A percentile compares a stretch with the other conserved stretches of the same genome.
phyloP scores from a whole-genome alignment of 495 filamentous ascomycete species.

The Lasiosphaeria miniovina region DNA sequence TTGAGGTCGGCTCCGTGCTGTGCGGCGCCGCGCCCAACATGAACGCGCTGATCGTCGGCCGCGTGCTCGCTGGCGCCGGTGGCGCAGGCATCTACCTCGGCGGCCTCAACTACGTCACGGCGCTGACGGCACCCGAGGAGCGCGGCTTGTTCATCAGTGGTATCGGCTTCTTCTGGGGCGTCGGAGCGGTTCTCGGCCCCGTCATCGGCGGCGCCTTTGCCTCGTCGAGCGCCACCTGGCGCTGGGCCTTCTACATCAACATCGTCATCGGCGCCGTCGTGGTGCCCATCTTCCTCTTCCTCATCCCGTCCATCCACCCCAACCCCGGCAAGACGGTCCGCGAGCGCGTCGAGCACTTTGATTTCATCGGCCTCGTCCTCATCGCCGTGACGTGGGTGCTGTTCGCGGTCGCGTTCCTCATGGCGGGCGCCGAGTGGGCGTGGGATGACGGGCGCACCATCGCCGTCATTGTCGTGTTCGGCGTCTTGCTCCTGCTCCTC shows the following conservation, averaged over 20 bases:
- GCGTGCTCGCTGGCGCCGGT: slow-evolving; percentile 55
- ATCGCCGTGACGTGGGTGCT: slow-evolving; percentile 41
- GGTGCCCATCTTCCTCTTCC: slow-evolving; percentile 55
- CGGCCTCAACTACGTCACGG: slow-evolving; percentile 47
- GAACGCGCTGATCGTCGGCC: slow-evolving; percentile 54
- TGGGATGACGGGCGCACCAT: slow-evolving; percentile 56
- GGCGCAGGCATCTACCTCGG: slow-evolving; percentile 41
- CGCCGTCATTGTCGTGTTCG: slow-evolving; percentile 49
- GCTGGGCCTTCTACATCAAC: slow-evolving; percentile 55
- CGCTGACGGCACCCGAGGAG: slow-evolving; percentile 41
- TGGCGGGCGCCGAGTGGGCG: slow-evolving; percentile 53
- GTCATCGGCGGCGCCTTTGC: slow-evolving; percentile 54
- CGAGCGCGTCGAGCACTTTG: slow-evolving; percentile 40
- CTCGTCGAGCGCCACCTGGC: slow-evolving; percentile 36
- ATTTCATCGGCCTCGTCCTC: slow-evolving; percentile 45
- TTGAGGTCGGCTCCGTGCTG: slow-evolving; percentile 51
- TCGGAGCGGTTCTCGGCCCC: slow-evolving; percentile 41
- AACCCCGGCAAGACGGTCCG: slow-evolving; percentile 33
- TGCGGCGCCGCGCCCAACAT: slow-evolving; percentile 55
- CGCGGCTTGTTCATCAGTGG: slow-evolving; percentile 41
- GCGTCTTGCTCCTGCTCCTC: slow-evolving; percentile 48
- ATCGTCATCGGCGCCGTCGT: slow-evolving; percentile 43
- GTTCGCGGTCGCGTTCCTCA: slow-evolving; percentile 51
- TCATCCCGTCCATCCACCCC: slow-evolving; percentile 50
- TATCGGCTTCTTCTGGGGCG: slow-evolving; percentile 23